Evolutionary conservation across 176 grass and related monocot species (phyloP), one percentile per base, ranked within the genome.

Genomic region (Musa acuminata): DNA sequence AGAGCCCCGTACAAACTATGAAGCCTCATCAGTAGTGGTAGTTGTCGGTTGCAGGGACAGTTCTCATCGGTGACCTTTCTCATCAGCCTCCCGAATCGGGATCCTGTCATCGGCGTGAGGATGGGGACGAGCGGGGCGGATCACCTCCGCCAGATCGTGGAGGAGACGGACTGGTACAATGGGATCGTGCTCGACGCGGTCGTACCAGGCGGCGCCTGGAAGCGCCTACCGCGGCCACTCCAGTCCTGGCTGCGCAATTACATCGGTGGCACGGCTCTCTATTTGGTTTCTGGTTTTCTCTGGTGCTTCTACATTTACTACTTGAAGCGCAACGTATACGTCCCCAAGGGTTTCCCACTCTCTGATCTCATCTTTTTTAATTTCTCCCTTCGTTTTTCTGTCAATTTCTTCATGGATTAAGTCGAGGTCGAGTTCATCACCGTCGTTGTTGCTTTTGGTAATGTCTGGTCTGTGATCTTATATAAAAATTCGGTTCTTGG

Each of bases 301-400:
- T 98, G 95, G 95, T 98, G 95, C 84, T 83, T 87, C 86, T 82
- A 92, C 64, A 93, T 98, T 77, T 93, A 98, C 84, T 85, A 89
- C 54, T 98, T 86, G 95, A 98, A 98, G 84, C 90, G 88, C 72
- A 76, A 98, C 67, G 86, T 89, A 70, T 93, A 85, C 81, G 71
- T 98, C 80, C 95, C 90, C 54, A 91, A 98, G 93, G 95, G 95
- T 98, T 77, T 17, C 7, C 24, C 25, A 64, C 55, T 8, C 11
- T 54, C 24, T 13, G 17, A 52, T 73, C 50, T 21, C 9, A 51
- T 51, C 52, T 62, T 2, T 57, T 55, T 55, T 70, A 25, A 53
- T 13, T 51, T 21, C 8, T 26, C 4, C 9, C 50, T 20, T 50
- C 6, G 48, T 50, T 51, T 13, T 13, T 23, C 1, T 12, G 62